Evolutionary conservation across 371 early-diverging fungal genomes (phyloP).

Genomic region (Mucor indicus): DNA sequence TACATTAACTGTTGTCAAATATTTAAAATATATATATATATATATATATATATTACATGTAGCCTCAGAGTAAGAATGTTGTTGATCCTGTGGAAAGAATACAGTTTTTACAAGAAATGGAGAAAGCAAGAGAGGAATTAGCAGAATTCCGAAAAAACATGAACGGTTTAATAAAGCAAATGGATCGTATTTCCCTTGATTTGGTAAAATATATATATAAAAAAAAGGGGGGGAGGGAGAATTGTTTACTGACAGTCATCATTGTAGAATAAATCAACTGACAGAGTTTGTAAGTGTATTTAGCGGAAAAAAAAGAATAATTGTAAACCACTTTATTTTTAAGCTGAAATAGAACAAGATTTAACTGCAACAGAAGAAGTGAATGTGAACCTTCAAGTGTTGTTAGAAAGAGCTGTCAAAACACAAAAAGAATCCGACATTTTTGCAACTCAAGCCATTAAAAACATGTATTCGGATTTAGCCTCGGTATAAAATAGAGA

Average conservation of each 20-base stretch:
- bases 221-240: background rate
- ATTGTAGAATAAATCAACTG: conserved; percentile 32
- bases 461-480: conserved; percentile 54
- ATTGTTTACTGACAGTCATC: background rate
- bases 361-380: conserved; percentile 54
- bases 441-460: conserved; percentile 53
- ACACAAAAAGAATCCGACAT: conserved; percentile 56
- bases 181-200: conserved; percentile 56
- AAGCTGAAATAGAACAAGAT: conserved; percentile 57
- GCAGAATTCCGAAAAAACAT: conserved; percentile 53
- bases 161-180: conserved; percentile 50
- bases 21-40: background rate
- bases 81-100: conserved; percentile 18
- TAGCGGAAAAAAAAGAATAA: background rate
- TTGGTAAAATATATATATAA: conserved; percentile 27
- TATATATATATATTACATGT: background rate
- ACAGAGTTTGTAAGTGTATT: conserved; percentile 30
- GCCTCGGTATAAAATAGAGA: conserved; percentile 35
- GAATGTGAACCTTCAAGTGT: conserved; percentile 57
- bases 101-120: conserved; percentile 34
- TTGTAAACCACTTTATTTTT: background rate
- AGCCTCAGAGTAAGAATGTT: no score
- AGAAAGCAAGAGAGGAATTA: conserved; percentile 49
- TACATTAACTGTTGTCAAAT: background rate
- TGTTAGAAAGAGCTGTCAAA: conserved; percentile 51